These are phyloP conservation scores for Escallonia herrerae DNA, from an alignment of 129 eudicot genomes.

Conservation along the genomic window DNA sequence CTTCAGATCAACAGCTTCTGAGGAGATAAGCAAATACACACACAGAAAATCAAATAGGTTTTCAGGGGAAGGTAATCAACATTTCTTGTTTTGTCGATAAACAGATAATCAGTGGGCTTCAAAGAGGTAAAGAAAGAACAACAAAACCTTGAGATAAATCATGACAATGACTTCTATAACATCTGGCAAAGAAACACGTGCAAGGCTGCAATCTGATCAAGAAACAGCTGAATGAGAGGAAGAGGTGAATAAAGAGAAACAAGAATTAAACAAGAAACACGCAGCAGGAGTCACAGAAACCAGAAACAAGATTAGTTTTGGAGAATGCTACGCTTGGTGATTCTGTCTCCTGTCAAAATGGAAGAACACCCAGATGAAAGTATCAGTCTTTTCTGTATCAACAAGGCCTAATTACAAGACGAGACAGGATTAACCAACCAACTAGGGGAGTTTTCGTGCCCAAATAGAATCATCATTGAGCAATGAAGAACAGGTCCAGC, in stretches of 20 bases:
- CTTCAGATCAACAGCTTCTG: constrained; percentile 29
- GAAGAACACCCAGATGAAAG: constrained; percentile 20
- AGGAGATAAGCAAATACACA: too few relatives aligned
- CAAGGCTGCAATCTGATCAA: constrained; percentile 39
- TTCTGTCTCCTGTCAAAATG: constrained; percentile 29
- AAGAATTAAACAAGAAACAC: not conserved
- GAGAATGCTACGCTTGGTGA: constrained; percentile 2
- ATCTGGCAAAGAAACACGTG: constrained; percentile 16
- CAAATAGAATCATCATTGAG: not conserved
- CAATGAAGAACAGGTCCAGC: constrained; percentile 8
- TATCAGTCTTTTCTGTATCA: not conserved
- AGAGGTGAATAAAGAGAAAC: constrained; percentile 8
- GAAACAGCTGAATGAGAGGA: constrained; percentile 27
- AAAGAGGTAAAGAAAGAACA: not conserved
- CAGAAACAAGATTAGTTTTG: constrained; percentile 12
- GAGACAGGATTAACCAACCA: constrained; percentile 19
- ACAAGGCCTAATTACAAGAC: constrained; percentile 10
- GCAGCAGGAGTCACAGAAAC: not conserved
- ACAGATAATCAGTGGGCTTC: not conserved
- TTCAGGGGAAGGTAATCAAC: constrained; percentile 11
- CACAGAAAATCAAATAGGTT: not conserved
- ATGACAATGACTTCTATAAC: constrained; percentile 26
- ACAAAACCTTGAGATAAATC: constrained; percentile 26
- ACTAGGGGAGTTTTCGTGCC: not conserved
- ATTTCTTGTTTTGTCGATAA: not conserved